phyloP scores from a whole-genome alignment of 2,329 filamentous ascomycete genomes.

The Exutisphaerella laricina region DNA sequence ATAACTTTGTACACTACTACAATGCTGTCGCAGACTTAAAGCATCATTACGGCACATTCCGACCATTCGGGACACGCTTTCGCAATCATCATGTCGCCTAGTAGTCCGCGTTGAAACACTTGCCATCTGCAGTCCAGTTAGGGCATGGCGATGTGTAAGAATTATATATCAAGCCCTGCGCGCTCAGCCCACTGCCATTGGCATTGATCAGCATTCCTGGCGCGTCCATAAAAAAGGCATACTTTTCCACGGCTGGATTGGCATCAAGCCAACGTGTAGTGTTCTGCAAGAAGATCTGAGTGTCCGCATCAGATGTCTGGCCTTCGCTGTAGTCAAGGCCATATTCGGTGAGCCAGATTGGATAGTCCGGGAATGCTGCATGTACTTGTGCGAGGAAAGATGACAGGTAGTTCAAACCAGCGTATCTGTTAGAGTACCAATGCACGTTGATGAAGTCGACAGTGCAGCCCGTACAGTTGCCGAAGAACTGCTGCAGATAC shows the following conservation, averaged over 20 bases:
- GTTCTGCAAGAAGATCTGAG: conserved; percentile 43
- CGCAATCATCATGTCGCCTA: background rate
- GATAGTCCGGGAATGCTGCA: conserved; percentile 10
- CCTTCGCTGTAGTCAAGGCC: conserved; percentile 38
- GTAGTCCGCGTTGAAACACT: background rate
- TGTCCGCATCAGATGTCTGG: conserved; percentile 33
- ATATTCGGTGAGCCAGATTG: conserved; percentile 53
- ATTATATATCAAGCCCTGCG: too few relatives aligned
- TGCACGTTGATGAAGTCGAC: conserved; percentile 58
- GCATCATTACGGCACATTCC: too few relatives aligned
- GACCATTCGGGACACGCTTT: too few relatives aligned
- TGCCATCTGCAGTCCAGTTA: conserved; percentile 9
- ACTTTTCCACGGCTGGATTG: conserved; percentile 36
- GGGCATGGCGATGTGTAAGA: conserved; percentile 18
- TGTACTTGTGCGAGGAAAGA: conserved; percentile 41
- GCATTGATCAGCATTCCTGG: conserved; percentile 21
- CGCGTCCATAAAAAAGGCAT: conserved; percentile 32
- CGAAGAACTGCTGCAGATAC: conserved; percentile 51
- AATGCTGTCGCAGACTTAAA: too few relatives aligned
- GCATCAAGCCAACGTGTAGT: conserved; percentile 41
- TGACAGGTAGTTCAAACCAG: conserved; percentile 29
- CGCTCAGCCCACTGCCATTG: too few relatives aligned
- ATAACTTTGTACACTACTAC: too few relatives aligned
- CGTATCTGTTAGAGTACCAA: conserved; percentile 48
- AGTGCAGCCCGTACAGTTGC: conserved; percentile 48